These are phyloP conservation scores for Apiospora phragmitis DNA, from an alignment of 2,329 filamentous ascomycete species.

Conservation along the genomic window DNA sequence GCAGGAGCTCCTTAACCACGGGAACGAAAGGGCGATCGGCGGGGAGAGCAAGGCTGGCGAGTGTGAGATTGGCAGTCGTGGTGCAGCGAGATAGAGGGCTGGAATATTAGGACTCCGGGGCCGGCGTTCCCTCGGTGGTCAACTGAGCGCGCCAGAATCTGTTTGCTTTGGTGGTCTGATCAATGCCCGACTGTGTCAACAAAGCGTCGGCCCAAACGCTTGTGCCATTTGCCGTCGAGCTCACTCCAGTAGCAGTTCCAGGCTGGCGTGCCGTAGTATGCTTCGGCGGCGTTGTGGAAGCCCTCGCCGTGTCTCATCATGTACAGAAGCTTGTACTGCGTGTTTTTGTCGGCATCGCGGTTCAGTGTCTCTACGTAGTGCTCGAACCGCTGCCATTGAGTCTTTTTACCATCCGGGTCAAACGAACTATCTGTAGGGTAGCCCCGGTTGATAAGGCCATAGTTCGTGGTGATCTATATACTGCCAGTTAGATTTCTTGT, in stretches of 20 bases:
- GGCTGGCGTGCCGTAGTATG: conserved; percentile 65
- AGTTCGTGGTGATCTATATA: conserved; percentile 57
- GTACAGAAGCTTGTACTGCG: conserved; percentile 66
- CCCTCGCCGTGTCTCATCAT: conserved; percentile 72
- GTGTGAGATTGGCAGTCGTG: conserved; percentile 63
- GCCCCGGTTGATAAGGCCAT: conserved; percentile 63
- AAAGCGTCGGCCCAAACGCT: conserved; percentile 63
- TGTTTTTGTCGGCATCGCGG: conserved; percentile 40
- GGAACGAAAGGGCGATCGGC: conserved; percentile 53
- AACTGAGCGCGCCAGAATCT: conserved; percentile 59
- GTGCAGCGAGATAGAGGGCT: conserved; percentile 65
- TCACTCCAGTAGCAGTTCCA: conserved; percentile 73
- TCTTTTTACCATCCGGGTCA: conserved; percentile 42
- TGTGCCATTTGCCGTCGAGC: conserved; percentile 65
- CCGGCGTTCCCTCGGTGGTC: conserved; percentile 52
- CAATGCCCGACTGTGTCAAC: conserved; percentile 57
- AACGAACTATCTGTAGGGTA: conserved; percentile 56
- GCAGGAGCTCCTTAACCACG: conserved; percentile 62
- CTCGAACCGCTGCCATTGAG: conserved; percentile 66
- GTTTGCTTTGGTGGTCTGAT: conserved; percentile 59
- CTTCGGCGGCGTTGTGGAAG: conserved; percentile 62
- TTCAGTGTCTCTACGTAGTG: conserved; percentile 59
- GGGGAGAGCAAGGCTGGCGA: conserved; percentile 53
- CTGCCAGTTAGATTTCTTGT: conserved; percentile 11
- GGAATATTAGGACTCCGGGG: conserved; percentile 65